phyloP scores from a whole-genome alignment of 2,329 filamentous ascomycete species.

The Cordyceps sp. region DNA sequence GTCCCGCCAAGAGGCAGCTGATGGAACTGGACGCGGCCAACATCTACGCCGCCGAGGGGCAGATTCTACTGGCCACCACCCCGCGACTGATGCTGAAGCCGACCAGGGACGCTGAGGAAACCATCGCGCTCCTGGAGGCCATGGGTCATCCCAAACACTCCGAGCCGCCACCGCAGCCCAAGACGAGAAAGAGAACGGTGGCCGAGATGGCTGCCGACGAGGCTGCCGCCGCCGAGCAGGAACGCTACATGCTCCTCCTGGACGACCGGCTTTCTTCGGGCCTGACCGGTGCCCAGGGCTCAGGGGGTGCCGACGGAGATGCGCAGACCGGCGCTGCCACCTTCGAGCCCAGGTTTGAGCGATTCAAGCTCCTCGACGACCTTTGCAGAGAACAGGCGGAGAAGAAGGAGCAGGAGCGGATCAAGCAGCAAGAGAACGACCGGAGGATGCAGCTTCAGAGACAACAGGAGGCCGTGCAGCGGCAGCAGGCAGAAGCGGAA shows the following conservation, averaged over 20 bases:
- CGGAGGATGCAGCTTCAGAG: constrained; percentile 31
- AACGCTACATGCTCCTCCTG: constrained; percentile 82
- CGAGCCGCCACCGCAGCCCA: constrained; percentile 62
- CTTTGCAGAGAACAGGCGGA: constrained; percentile 67
- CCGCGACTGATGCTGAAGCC: constrained; percentile 65
- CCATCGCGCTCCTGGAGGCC: constrained; percentile 52
- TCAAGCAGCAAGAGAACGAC: constrained; percentile 44
- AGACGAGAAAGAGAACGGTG: constrained; percentile 80
- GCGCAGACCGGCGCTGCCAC: constrained; percentile 53
- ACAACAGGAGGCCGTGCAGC: constrained; percentile 27
- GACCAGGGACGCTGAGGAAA: constrained; percentile 50
- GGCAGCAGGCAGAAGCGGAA: constrained; percentile 25
- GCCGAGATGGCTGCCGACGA: constrained; percentile 93
- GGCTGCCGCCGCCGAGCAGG: constrained; percentile 72
- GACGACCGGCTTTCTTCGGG: constrained; percentile 63
- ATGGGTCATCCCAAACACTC: constrained; percentile 65
- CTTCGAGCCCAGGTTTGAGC: constrained; percentile 75
- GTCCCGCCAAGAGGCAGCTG: constrained; percentile 50
- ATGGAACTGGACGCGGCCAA: constrained; percentile 65
- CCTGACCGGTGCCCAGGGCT: constrained; percentile 37
- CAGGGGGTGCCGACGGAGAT: constrained; percentile 49
- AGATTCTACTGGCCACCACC: constrained; percentile 56
- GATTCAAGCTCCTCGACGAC: constrained; percentile 79
- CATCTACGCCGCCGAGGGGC: constrained; percentile 58
- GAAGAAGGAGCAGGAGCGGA: constrained; percentile 60